Conservation (phyloP, 192 early-diverging fungal species). For the Backusella circina region DNA sequence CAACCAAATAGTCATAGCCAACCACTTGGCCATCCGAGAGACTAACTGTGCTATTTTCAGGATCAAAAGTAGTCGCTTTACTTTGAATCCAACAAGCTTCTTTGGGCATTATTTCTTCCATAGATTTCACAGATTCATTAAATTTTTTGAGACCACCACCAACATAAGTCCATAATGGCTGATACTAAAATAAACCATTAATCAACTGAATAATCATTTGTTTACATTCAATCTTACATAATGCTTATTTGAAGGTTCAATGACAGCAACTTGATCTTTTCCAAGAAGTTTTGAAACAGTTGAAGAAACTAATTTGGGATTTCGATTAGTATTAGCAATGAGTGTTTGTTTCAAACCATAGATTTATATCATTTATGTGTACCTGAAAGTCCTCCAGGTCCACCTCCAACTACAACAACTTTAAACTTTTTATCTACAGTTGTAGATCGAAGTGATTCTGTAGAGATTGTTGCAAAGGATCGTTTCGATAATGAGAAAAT, state of each 20-base stretch:
- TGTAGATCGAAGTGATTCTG: neutral
- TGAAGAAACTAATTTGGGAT: constrained; percentile 52
- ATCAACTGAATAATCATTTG: neutral
- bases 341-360: neutral
- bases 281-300: constrained; percentile 61
- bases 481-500: neutral
- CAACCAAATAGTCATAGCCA: constrained; percentile 65
- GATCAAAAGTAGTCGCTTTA: constrained; percentile 65
- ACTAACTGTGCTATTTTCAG: constrained; percentile 59
- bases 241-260: constrained; percentile 69
- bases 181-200: constrained; percentile 48
- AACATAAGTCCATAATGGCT: constrained; percentile 90
- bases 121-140: constrained; percentile 61
- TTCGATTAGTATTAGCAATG: neutral
- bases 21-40: constrained; percentile 62
- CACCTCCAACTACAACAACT: constrained; percentile 56
- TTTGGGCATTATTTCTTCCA: constrained; percentile 62
- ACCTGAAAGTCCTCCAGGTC: constrained; percentile 51
- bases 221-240: constrained; percentile 42
- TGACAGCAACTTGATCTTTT: constrained; percentile 63
- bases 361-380: neutral
- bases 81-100: constrained; percentile 73
- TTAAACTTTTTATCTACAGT: constrained; percentile 35
- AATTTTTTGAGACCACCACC: constrained; percentile 82
- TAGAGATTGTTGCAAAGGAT: constrained; percentile 21